A percentile compares a stretch with the other conserved stretches of the same genome.
Conservation (phyloP, 2,329 filamentous ascomycete genomes). For the Hypoxylon sp. region DNA sequence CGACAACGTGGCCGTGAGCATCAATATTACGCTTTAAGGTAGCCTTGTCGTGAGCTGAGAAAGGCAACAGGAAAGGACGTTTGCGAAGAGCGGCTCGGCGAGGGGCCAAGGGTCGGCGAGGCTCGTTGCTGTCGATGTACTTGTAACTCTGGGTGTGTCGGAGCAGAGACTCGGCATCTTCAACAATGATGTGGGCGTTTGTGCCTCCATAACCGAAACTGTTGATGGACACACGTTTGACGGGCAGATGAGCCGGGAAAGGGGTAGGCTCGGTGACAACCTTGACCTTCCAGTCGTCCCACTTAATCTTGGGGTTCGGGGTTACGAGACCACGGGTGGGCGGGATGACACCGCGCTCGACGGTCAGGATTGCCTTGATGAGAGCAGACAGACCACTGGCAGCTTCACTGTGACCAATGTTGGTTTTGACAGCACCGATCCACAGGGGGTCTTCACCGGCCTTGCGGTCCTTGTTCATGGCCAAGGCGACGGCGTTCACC, state of each 20-base stretch:
- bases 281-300: conserved; percentile 42
- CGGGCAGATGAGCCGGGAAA: conserved; percentile 22
- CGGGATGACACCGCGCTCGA: conserved; percentile 35
- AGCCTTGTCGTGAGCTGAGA: conserved; percentile 26
- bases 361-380: conserved; percentile 38
- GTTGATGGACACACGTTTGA: conserved; percentile 40
- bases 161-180: conserved; percentile 12
- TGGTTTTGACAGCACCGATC: conserved; percentile 41
- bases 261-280: conserved; percentile 26
- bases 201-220: conserved; percentile 44
- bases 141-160: conserved; percentile 1
- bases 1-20: conserved; percentile 33
- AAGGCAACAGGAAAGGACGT: conserved; percentile 24
- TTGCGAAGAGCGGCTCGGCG: conserved; percentile 14
- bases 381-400: conserved; percentile 38
- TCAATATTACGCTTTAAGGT: conserved; percentile 40
- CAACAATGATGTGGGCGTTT: conserved; percentile 31
- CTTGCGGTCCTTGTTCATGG: conserved; percentile 32
- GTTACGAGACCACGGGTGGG: conserved; percentile 25
- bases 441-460: conserved; percentile 28
- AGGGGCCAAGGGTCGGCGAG: conserved; percentile 3
- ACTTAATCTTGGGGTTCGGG: conserved; percentile 40
- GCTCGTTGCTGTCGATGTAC: conserved; percentile 16
- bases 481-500: conserved; percentile 31
- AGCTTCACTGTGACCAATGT: conserved; percentile 42